These are phyloP conservation scores for Ophiosphaerella korrae DNA, from an alignment of 2,329 filamentous ascomycete species.

Conservation along the genomic window DNA sequence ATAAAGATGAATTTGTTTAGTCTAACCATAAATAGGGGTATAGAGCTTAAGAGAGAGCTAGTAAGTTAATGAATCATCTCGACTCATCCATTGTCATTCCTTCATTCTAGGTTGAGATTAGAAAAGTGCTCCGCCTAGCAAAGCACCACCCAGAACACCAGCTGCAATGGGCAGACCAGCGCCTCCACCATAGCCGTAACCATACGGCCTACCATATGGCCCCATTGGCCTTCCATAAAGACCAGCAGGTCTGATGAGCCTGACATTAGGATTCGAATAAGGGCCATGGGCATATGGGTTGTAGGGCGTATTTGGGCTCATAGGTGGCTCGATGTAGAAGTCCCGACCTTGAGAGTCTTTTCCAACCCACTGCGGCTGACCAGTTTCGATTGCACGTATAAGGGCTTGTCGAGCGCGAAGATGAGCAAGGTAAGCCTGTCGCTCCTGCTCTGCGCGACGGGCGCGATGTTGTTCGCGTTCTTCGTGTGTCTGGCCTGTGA, in stretches of 20 bases:
- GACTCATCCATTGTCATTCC: no score
- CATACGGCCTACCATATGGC: constrained; percentile 52
- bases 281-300: constrained; percentile 53
- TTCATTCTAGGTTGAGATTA: constrained; percentile 5
- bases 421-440: constrained; percentile 59
- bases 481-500: constrained; percentile 62
- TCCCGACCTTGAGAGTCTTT: constrained; percentile 60
- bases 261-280: constrained; percentile 55
- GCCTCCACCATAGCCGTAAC: constrained; percentile 47
- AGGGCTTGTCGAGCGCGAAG: constrained; percentile 58
- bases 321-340: constrained; percentile 64
- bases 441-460: constrained; percentile 57
- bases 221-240: constrained; percentile 50
- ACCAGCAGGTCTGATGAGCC: constrained; percentile 55
- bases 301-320: constrained; percentile 40
- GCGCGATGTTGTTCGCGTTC: constrained; percentile 56
- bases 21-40: no score
- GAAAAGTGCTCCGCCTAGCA: constrained; percentile 40
- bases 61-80: no score
- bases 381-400: constrained; percentile 57
- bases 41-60: no score
- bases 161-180: constrained; percentile 43
- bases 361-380: constrained; percentile 61
- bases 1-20: no score
- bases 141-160: constrained; percentile 40